Evolutionary conservation across 2,329 filamentous ascomycete species (phyloP).

Genomic region (Alternaria dauci): DNA sequence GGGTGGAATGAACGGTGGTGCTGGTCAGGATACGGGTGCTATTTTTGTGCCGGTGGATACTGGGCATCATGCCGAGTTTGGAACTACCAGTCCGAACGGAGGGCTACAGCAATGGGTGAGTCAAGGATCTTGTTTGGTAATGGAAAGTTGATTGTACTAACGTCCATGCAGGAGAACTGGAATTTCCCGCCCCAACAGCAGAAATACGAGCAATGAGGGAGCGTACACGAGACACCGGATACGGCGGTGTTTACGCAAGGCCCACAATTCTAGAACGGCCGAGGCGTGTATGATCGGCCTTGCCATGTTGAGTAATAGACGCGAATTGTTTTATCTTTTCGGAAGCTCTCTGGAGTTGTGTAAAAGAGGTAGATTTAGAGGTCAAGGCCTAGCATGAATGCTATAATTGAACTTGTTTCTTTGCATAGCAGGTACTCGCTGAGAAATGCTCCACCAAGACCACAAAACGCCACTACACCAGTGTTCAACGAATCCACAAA

Average conservation of each 20-base stretch:
- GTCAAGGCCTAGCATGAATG: background rate
- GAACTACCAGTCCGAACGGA: slow-evolving; percentile 37
- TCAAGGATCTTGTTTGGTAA: background rate
- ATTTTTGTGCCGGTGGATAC: slow-evolving; percentile 50
- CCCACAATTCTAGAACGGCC: background rate
- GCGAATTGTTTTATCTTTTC: background rate
- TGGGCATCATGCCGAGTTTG: slow-evolving; percentile 25
- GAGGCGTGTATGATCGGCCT: background rate
- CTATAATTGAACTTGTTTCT: background rate
- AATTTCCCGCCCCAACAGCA: slow-evolving; percentile 36
- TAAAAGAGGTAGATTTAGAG: background rate
- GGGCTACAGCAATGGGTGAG: slow-evolving; percentile 46
- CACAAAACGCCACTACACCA: slow-evolving; percentile 12
- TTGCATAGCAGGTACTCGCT: background rate
- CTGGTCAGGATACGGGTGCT: slow-evolving; percentile 38
- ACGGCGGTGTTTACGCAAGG: background rate
- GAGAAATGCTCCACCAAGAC: background rate
- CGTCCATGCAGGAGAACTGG: slow-evolving; percentile 35
- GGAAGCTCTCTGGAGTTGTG: background rate
- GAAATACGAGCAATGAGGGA: slow-evolving; percentile 28
- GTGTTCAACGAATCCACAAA: background rate
- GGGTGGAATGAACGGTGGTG: slow-evolving; percentile 29
- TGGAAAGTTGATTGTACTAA: slow-evolving; percentile 1
- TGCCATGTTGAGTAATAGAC: background rate
- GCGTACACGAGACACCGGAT: background rate